Percentiles rank a stretch among this genome's conserved stretches.
Evolutionary conservation across 2,329 filamentous ascomycete species (phyloP).

Genomic region (Dactylellina leptospora): DNA sequence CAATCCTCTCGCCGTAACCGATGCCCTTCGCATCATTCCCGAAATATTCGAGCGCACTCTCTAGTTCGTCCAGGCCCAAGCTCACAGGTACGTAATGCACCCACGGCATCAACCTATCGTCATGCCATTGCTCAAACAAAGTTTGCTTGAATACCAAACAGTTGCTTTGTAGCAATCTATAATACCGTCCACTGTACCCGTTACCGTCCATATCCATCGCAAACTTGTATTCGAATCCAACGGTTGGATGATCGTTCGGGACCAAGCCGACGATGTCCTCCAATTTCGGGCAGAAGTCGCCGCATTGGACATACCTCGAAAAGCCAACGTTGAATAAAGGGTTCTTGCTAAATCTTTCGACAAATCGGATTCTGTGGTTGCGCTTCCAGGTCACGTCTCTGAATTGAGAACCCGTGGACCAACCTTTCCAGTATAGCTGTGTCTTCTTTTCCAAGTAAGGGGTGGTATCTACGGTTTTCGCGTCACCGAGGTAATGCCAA

Average conservation of each 20-base stretch:
- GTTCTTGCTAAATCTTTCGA: constrained; percentile 60
- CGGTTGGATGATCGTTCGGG: constrained; percentile 59
- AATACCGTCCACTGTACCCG: constrained; percentile 67
- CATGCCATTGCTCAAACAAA: constrained; percentile 68
- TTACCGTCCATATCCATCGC: constrained; percentile 69
- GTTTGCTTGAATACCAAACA: constrained; percentile 66
- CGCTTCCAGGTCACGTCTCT: constrained; percentile 60
- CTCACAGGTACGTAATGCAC: constrained; percentile 68
- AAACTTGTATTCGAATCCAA: constrained; percentile 61
- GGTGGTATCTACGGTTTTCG: constrained; percentile 60
- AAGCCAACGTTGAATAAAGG: constrained; percentile 63
- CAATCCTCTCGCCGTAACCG: constrained; percentile 65
- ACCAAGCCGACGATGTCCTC: constrained; percentile 58
- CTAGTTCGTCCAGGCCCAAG: constrained; percentile 64
- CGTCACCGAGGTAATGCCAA: constrained; percentile 62
- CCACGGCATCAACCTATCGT: constrained; percentile 68
- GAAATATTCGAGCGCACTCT: constrained; percentile 65
- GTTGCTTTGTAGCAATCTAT: constrained; percentile 64
- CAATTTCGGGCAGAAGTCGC: constrained; percentile 60
- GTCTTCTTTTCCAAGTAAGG: constrained; percentile 65
- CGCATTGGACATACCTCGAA: constrained; percentile 64
- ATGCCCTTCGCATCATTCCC: constrained; percentile 64
- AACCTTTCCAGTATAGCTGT: constrained; percentile 69
- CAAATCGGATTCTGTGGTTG: constrained; percentile 65
- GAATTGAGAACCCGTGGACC: constrained; percentile 63